Base-by-base conservation (phyloP, 441 rosid genomes). In the Euphorbia schlechtendalii region DNA sequence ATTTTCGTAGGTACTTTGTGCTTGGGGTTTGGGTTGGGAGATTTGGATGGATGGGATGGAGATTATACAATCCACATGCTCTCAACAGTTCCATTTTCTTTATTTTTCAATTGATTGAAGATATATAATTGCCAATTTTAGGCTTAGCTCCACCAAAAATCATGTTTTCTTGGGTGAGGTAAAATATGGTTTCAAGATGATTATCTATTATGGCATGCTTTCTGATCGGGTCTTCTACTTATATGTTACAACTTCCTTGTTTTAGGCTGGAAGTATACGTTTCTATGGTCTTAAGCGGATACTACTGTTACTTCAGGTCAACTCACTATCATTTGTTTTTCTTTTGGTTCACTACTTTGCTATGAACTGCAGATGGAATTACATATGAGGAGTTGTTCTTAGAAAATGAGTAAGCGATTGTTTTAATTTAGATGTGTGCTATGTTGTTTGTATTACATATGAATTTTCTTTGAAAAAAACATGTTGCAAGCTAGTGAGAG, bases 1-100 rank as follows among this genome's bases (percentile, higher is more conserved):
- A 76, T 78, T 38, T 68, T 66, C 67, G 63, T 72, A 94, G 99
- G 99, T 94, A 64, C 95, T 94, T 69, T 97, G 99, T 76, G 99
- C 99, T 46, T 94, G 99, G 97, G 99, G 99, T 22, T 83, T 94
- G 81, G 99, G 99, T 56, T 94, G 99, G 99, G 99, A 94, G 78
- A 81, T 94, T 72, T 94, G 99, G 99, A 94, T 94, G 99, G 99
- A 94, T 79, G 99, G 99, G 72, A 94, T 94, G 97, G 99, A 94
- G 83, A 84, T 94, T 78, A 94, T 97, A 18, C 99, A 94, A 53
- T 94, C 90, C 83, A 94, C 99, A 62, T 94, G 90, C 82, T 94
- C 90, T 75, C 99, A 94, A 81, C 99, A 94, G 99, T 97, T 94
- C 69, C 41, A 25, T 24, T 40, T 70, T 46, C 21, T 25, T 56